These are phyloP conservation scores for Wallacemonas sp. DNA, from an alignment of 208 protist genomes.

Conservation along the genomic window DNA sequence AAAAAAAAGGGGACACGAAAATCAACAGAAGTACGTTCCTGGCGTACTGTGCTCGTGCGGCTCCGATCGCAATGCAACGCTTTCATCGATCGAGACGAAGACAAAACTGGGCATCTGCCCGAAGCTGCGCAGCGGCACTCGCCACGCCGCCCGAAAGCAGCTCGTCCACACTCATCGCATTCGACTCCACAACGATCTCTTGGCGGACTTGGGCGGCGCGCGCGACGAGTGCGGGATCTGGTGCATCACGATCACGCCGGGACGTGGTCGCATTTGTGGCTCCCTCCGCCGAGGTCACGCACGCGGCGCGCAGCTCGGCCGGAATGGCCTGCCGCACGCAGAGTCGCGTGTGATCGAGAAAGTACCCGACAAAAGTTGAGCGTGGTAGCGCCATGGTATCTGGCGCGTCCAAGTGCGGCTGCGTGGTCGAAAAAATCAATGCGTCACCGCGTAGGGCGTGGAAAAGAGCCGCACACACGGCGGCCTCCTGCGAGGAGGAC, in stretches of 20 bases:
- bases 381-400: constrained; percentile 36
- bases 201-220: constrained; percentile 19
- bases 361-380: constrained; percentile 51
- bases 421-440: constrained; percentile 41
- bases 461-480: constrained; percentile 18
- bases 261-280: no score
- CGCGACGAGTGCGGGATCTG: constrained; percentile 12
- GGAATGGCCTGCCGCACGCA: constrained; percentile 59
- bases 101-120: background rate
- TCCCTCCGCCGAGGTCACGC: constrained; percentile 17
- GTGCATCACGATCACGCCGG: background rate
- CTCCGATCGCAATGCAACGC: no score
- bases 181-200: constrained; percentile 11
- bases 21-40: background rate
- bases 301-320: constrained; percentile 45
- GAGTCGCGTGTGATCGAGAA: constrained; percentile 29
- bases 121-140: constrained; percentile 28
- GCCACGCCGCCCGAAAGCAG: constrained; percentile 22
- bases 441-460: constrained; percentile 16
- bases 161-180: background rate
- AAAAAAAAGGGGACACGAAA: constrained; percentile 14
- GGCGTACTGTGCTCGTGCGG: no score
- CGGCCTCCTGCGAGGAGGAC: background rate
- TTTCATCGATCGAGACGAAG: constrained; percentile 21
- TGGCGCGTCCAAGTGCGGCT: constrained; percentile 29